Conservation (phyloP, 768 basidiomycete species). For the Amanita muscaria region DNA sequence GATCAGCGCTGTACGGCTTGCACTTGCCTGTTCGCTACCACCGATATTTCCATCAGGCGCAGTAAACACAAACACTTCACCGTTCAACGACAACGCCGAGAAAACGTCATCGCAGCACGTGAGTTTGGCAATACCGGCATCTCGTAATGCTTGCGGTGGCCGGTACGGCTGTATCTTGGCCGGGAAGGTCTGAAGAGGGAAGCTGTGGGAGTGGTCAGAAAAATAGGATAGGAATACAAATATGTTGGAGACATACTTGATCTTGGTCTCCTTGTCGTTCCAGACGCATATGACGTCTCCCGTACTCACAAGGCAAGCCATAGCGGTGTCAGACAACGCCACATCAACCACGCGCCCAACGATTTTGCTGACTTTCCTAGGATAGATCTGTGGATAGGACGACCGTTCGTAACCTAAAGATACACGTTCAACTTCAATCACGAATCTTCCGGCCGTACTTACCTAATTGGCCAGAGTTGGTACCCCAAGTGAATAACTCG, state of each 20-base stretch:
- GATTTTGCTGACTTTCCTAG: constrained; percentile 76
- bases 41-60: constrained; percentile 26
- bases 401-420: constrained; percentile 64
- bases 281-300: constrained; percentile 80
- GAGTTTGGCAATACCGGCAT: constrained; percentile 70
- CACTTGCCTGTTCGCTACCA: constrained; percentile 25
- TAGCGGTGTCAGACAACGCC: constrained; percentile 71
- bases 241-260: constrained; percentile 40
- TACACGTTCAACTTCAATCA: background rate
- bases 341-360: constrained; percentile 62
- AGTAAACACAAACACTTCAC: constrained; percentile 87
- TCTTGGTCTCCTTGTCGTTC: constrained; percentile 66
- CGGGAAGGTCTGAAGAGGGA: constrained; percentile 71
- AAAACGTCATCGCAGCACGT: constrained; percentile 72
- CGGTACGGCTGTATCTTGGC: constrained; percentile 70
- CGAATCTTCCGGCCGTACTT: constrained; percentile 10
- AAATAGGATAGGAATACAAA: background rate
- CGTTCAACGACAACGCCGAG: constrained; percentile 74
- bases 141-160: constrained; percentile 67
- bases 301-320: constrained; percentile 72
- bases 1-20: constrained; percentile 19
- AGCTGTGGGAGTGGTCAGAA: constrained; percentile 34
- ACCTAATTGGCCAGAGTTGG: constrained; percentile 90
- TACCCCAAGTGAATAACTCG: constrained; percentile 85
- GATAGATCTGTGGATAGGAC: constrained; percentile 66